Base-by-base conservation (phyloP, 768 basidiomycete species). In the Trametes punicea region DNA sequence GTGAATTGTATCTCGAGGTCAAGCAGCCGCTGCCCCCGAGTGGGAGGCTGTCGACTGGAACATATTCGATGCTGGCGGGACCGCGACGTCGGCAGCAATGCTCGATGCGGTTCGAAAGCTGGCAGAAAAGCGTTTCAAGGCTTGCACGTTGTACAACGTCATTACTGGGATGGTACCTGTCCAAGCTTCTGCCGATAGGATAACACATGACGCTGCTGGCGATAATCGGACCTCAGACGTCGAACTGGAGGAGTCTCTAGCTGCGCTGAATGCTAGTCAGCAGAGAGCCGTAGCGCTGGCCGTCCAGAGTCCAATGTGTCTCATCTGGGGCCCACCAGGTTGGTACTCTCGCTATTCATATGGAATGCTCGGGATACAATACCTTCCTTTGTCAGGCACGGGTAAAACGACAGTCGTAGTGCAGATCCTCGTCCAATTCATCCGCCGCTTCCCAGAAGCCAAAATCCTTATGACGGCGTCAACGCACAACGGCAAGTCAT, bases 301-400 rank as follows among this genome's bases (percentile, higher is more conserved):
- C 56, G 61, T 70, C 2, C 26, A 21, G 30, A 70, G 73, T 0
- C 74, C 68, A 9, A 64, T 85, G 26, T 79, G 82, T 27, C 63
- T 87, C 36, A 85, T 87, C 6, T 87, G 85, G 85, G 84, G 85
- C 3, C 84, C 85, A 8, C 85, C 85, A 58, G 83, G 85, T 81
- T 38, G 33, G 38, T 26, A 0, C 29, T 49, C 15, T 16, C 18
- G 5, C 5, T 5, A 38, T 38, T 4, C 15, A 15, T 9, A 15
- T 38, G 16, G 10, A 38, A 2, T 10, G 10, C 18, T 10, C 2
- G 15, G 8, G 16, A 16, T 4, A 38, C 15, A 38, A 9, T 10
- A 10, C 6, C 36, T 7, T 13, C 7, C 4, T 59, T 20, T 60
- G 4, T 46, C n/a, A 86, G 85, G 85, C 0, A 88, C 85, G 0